Conservation (phyloP, 495 filamentous ascomycete genomes). For the Tuber melanosporum region DNA sequence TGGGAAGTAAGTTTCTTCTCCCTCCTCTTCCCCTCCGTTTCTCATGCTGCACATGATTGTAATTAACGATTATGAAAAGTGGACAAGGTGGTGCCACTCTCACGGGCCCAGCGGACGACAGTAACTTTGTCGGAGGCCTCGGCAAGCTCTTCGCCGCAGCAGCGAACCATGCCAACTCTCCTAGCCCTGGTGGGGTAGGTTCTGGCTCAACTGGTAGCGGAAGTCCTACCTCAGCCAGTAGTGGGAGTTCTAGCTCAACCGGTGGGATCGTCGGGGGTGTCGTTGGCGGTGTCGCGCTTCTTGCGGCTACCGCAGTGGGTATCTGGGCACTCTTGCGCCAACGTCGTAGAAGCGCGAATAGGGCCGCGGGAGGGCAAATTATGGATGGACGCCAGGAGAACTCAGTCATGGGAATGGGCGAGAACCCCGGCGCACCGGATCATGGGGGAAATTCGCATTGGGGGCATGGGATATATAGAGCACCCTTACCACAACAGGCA, state of each 20-base stretch:
- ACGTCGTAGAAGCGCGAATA: constrained; percentile 4
- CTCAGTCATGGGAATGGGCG: not conserved
- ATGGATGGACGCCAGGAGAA: not conserved
- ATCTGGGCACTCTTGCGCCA: constrained; percentile 10
- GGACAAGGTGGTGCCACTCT: constrained; percentile 12
- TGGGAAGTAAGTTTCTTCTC: constrained; percentile 17
- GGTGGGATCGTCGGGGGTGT: constrained; percentile 36
- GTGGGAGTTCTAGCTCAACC: constrained; percentile 11
- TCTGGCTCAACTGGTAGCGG: constrained; percentile 19
- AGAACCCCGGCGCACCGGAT: not conserved
- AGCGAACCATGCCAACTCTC: not conserved
- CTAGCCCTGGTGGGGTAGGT: not conserved
- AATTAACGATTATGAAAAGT: constrained; percentile 14
- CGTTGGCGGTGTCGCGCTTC: constrained; percentile 28
- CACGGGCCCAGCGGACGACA: not conserved
- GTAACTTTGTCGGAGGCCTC: constrained; percentile 7
- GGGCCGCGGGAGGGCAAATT: not conserved
- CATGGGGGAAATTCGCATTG: not conserved
- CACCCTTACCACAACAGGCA: not conserved
- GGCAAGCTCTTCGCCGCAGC: constrained; percentile 10
- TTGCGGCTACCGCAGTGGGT: constrained; percentile 16
- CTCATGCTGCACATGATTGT: not conserved
- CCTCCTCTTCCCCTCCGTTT: not conserved
- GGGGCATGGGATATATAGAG: not conserved
- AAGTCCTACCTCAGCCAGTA: not conserved